phyloP scores from a whole-genome alignment of 2,329 filamentous ascomycete species.

The Coniochaeta ligniaria region DNA sequence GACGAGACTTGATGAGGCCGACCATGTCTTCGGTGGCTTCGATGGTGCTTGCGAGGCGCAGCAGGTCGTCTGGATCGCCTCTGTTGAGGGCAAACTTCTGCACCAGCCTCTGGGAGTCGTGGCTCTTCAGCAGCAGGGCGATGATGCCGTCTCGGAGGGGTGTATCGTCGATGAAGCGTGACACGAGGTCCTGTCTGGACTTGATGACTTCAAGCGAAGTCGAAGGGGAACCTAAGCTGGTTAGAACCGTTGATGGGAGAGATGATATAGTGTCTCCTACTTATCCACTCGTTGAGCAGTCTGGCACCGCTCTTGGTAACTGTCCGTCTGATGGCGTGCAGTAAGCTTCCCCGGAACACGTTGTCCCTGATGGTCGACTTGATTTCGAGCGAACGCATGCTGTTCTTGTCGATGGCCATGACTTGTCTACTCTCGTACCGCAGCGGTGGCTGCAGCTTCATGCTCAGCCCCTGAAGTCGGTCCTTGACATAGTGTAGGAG shows the following conservation, averaged over 20 bases:
- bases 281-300: constrained; percentile 77
- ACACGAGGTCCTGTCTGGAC: constrained; percentile 72
- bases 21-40: constrained; percentile 63
- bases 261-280: constrained; percentile 35
- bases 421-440: constrained; percentile 67
- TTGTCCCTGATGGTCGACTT: constrained; percentile 79
- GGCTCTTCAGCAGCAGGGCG: constrained; percentile 62
- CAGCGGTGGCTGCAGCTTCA: constrained; percentile 77
- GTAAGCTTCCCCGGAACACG: constrained; percentile 69
- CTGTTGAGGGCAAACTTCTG: constrained; percentile 91
- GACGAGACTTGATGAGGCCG: constrained; percentile 28
- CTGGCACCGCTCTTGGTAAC: constrained; percentile 88
- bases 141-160: constrained; percentile 64
- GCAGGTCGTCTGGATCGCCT: constrained; percentile 85
- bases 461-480: constrained; percentile 66
- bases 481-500: constrained; percentile 80
- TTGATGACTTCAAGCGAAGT: constrained; percentile 78
- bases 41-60: constrained; percentile 78
- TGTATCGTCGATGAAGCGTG: constrained; percentile 60
- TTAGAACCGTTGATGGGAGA: constrained; percentile 3
- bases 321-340: constrained; percentile 84
- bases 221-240: constrained; percentile 56
- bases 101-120: constrained; percentile 82
- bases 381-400: constrained; percentile 82
- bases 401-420: constrained; percentile 91